Conservation (phyloP, 352 stramenopile species). For the Phytophthora palmivora region DNA sequence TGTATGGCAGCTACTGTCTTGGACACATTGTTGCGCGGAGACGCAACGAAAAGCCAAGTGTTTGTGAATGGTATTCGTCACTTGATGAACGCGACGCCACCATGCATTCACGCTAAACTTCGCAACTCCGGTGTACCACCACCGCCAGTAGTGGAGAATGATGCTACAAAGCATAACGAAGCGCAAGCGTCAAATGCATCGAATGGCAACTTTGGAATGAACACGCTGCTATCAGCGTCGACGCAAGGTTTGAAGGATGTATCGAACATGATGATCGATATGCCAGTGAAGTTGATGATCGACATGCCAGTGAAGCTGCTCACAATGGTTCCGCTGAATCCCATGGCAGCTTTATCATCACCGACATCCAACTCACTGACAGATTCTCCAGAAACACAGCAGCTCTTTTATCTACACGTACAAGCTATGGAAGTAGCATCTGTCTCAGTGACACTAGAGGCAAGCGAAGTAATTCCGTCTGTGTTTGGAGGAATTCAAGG, state of each 20-base stretch:
- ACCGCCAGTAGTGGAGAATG: background rate
- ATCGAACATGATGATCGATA: slow-evolving; percentile 73
- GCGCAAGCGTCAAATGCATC: background rate
- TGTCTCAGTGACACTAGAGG: slow-evolving; percentile 64
- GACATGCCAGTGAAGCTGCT: slow-evolving; percentile 44
- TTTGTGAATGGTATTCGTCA: slow-evolving; percentile 53
- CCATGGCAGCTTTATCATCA: slow-evolving; percentile 39
- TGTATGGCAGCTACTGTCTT: slow-evolving; percentile 72
- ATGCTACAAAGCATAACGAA: slow-evolving; percentile 1
- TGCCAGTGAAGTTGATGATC: slow-evolving; percentile 72
- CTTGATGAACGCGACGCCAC: slow-evolving; percentile 71
- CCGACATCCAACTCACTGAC: slow-evolving; percentile 36
- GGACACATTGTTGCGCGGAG: slow-evolving; percentile 49
- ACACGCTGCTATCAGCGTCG: slow-evolving; percentile 67
- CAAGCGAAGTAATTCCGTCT: slow-evolving; percentile 65
- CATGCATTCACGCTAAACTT: slow-evolving; percentile 64
- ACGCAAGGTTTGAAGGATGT: slow-evolving; percentile 72
- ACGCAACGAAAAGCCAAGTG: slow-evolving; percentile 25
- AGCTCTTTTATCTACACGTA: slow-evolving; percentile 68
- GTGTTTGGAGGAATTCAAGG: slow-evolving; percentile 80
- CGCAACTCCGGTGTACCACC: slow-evolving; percentile 43
- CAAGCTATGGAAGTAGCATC: slow-evolving; percentile 57
- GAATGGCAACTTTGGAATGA: slow-evolving; percentile 42
- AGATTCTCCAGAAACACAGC: slow-evolving; percentile 38
- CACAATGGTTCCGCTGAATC: slow-evolving; percentile 36